Conservation (phyloP, 2,329 filamentous ascomycete species). For the Knufia fluminis region DNA sequence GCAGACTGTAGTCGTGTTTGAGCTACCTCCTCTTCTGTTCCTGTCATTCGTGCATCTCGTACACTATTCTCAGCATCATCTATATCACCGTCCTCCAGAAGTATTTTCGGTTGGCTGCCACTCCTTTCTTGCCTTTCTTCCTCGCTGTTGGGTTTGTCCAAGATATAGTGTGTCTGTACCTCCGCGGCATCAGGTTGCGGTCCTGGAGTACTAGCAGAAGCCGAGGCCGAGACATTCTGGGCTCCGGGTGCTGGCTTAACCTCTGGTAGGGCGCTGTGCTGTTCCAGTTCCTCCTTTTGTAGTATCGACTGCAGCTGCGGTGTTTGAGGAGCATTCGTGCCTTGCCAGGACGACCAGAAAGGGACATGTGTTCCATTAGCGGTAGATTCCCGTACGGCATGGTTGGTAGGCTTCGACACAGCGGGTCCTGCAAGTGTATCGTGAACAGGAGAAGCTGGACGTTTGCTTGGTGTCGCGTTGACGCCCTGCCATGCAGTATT, state of each 20-base stretch:
- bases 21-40: not conserved
- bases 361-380: not conserved
- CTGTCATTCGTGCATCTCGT: conserved; percentile 1
- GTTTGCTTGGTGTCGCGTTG: conserved; percentile 1
- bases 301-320: not conserved
- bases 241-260: not conserved
- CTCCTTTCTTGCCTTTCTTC: not conserved
- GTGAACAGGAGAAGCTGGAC: not conserved
- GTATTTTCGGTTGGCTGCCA: too few relatives aligned
- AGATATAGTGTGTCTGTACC: not conserved
- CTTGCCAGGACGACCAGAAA: conserved; percentile 4
- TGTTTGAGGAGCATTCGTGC: not conserved
- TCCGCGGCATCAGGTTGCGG: not conserved
- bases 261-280: not conserved
- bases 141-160: not conserved
- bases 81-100: not conserved
- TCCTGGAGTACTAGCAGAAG: not conserved
- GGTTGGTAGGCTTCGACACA: not conserved
- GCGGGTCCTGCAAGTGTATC: not conserved
- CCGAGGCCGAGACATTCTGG: not conserved
- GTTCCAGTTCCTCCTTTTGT: not conserved
- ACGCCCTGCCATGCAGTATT: conserved; percentile 5
- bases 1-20: not conserved
- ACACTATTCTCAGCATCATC: not conserved
- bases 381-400: not conserved